A percentile compares a stretch with the other conserved stretches of the same genome.
Conservation (phyloP, 805 yeast species). For the Metschnikowia cubensis region DNA sequence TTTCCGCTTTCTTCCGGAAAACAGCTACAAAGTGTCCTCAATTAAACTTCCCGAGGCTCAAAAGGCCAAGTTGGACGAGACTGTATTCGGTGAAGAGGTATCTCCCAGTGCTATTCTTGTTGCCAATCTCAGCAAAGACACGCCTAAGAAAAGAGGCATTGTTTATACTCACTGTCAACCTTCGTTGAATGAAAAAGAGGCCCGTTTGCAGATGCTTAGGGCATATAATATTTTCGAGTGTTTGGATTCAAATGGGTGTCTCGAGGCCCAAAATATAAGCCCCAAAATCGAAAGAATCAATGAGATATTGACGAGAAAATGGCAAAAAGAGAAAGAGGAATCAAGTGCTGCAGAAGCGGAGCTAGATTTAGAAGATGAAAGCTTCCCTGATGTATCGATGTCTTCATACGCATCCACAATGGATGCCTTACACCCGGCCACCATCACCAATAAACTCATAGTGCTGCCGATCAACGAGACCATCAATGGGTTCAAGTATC, state of each 20-base stretch:
- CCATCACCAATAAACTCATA: constrained; percentile 33
- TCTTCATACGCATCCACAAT: neutral
- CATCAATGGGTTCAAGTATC: constrained; percentile 29
- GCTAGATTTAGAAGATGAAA: constrained; percentile 6
- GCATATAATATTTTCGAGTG: constrained; percentile 33
- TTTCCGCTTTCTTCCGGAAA: constrained; percentile 26
- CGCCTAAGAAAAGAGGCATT: constrained; percentile 33
- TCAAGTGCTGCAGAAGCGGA: neutral
- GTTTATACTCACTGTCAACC: constrained; percentile 16
- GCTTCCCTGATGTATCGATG: neutral
- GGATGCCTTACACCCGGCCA: constrained; percentile 26
- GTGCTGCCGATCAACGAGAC: constrained; percentile 37
- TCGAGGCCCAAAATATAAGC: constrained; percentile 3
- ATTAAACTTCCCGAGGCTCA: constrained; percentile 16
- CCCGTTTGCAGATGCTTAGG: constrained; percentile 12
- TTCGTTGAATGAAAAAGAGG: neutral
- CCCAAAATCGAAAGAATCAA: constrained; percentile 2
- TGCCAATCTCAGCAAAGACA: constrained; percentile 22
- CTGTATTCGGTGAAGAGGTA: constrained; percentile 6
- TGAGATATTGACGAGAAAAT: constrained; percentile 2
- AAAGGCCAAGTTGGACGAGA: constrained; percentile 19
- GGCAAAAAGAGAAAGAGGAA: constrained; percentile 3
- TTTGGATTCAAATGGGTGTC: constrained; percentile 23
- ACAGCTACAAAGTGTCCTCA: constrained; percentile 29
- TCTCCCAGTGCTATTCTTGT: constrained; percentile 27